Conservation (phyloP, 345 rosid genomes). For the Camelina neglecta region DNA sequence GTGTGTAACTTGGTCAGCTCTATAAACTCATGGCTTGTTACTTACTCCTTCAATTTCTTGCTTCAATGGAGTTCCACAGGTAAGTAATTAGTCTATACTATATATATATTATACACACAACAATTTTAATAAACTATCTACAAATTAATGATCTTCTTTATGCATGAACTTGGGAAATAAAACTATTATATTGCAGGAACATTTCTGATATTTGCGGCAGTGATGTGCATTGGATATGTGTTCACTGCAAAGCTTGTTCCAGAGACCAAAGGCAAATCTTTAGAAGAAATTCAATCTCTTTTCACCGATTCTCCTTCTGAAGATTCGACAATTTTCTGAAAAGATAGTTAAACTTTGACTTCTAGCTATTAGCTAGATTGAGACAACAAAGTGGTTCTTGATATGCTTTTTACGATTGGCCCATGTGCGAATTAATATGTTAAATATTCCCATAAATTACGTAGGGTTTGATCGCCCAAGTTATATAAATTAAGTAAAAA, state of each 20-base stretch:
- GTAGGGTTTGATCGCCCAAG: no score
- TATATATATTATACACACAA: constrained; percentile 4
- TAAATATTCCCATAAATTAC: no score
- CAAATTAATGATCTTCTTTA: background rate
- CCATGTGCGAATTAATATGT: no score
- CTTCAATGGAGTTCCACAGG: constrained; percentile 68
- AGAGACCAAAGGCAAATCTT: constrained; percentile 60
- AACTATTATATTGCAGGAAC: constrained; percentile 44
- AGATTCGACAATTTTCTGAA: constrained; percentile 9
- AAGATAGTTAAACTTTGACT: no score
- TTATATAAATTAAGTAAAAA: no score
- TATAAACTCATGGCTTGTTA: constrained; percentile 55
- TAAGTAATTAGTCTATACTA: constrained; percentile 1
- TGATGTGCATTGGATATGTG: constrained; percentile 41
- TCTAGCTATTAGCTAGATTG: no score
- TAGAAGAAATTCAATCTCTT: constrained; percentile 56
- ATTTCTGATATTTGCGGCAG: constrained; percentile 46
- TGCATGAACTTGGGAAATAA: constrained; percentile 12
- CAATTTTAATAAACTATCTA: background rate
- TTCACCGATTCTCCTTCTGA: constrained; percentile 26
- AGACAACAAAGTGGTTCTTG: no score
- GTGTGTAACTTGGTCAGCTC: constrained; percentile 51
- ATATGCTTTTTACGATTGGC: no score
- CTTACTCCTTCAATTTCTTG: constrained; percentile 51
- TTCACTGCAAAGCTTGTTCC: constrained; percentile 57